Conservation (phyloP, 192 early-diverging fungal species). For the Umbelopsis ramanniana region DNA sequence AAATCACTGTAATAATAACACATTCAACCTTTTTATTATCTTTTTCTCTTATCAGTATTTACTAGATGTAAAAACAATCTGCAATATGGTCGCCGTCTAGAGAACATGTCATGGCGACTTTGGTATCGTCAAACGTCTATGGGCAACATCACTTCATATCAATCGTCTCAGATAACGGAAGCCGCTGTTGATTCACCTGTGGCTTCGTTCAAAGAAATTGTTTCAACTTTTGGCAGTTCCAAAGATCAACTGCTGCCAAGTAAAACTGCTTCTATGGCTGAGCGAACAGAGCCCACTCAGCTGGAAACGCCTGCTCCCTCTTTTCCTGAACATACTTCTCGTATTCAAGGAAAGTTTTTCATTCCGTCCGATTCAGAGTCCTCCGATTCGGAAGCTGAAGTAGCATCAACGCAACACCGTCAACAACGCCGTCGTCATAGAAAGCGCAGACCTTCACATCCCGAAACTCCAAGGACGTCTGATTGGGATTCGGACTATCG, state of each 20-base stretch:
- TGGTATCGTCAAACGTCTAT: slow-evolving; percentile 39
- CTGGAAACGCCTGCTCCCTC: neutral
- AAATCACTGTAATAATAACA: neutral
- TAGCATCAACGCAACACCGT: neutral
- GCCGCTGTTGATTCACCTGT: neutral
- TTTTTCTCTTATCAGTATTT: slow-evolving; percentile 23
- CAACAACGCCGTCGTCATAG: neutral
- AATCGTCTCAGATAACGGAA: slow-evolving; percentile 1
- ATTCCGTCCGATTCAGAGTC: slow-evolving; percentile 15
- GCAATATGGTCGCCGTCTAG: slow-evolving; percentile 32
- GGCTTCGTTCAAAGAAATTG: slow-evolving; percentile 16
- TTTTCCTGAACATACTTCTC: neutral
- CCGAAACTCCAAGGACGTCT: slow-evolving; percentile 2
- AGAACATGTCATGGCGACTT: slow-evolving; percentile 42
- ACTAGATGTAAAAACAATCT: slow-evolving; percentile 36
- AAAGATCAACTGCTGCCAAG: neutral
- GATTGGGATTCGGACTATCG: slow-evolving; percentile 22
- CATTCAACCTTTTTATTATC: neutral
- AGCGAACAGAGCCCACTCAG: neutral
- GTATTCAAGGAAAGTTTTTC: slow-evolving; percentile 15
- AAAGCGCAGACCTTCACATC: neutral
- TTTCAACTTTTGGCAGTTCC: slow-evolving; percentile 15
- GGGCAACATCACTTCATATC: neutral
- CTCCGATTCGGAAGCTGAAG: slow-evolving; percentile 6
- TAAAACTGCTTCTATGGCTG: neutral